Evolutionary conservation across 768 basidiomycete species (phyloP), one percentile per base, ranked within the genome.

Genomic region (Tricholoma terreum): DNA sequence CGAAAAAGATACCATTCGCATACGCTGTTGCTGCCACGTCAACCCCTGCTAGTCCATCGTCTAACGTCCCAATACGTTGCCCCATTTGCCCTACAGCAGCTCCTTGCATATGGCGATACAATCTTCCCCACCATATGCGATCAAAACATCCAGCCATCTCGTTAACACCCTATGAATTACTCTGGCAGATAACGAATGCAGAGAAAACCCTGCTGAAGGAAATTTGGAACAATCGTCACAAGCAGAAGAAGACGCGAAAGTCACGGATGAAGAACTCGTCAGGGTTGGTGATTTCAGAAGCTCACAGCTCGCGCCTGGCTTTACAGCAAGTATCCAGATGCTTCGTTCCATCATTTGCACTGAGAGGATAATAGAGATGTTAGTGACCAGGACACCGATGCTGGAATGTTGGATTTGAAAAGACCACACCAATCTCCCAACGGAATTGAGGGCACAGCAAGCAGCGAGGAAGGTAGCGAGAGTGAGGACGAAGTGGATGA

Each of bases 61-160:
- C 65, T 1, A 70, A 70, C 51, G 63, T 71, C n/a, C 69, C 70
- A 0, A 54, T 70, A 2, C 34, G 36, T 1, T 71, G 69, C 49
- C 58, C 56, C 4, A 24, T 61, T 9, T 69, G 67, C 34, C 55
- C 60, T 14, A 57, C 57, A 27, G 40, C 35, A 2, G 24, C 48
- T 2, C 59, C 65, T 2, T 61, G 64, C 3, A 42, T 68, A 24
- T 68, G 65, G 67, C 52, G 40, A 15, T 50, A 50, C 30, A 50
- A 50, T 19, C 24, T 50, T 5, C 6, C 31, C 3, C 11, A 50
- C 35, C 30, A 50, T n/a, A 33, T 50, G 36, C 6, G 8, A 42
- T 19, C 3, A 12, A 33, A 12, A 11, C 53, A 43, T 33, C 53
- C 42, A 31, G 27, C 42, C 15, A 9, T 33, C 36, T 22, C 19